phyloP scores from a whole-genome alignment of 805 yeast species.

The Scheffersomyces lignosus region DNA sequence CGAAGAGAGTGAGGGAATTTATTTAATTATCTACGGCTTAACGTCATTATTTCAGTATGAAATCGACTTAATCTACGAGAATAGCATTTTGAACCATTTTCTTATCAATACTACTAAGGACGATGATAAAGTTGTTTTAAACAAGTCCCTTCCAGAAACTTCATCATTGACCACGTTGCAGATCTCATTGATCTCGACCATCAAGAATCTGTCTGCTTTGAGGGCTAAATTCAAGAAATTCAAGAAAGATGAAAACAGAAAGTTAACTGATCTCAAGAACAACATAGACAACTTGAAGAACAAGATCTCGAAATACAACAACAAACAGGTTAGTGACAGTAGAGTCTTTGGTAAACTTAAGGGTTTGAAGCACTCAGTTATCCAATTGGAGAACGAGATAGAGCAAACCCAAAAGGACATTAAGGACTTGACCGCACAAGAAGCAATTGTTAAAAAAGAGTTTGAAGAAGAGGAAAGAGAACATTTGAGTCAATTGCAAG shows the following conservation, averaged over 20 bases:
- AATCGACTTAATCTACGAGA: slow-evolving; percentile 25
- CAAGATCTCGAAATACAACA: slow-evolving; percentile 31
- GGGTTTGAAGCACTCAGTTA: slow-evolving; percentile 40
- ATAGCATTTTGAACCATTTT: slow-evolving; percentile 17
- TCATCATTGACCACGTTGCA: slow-evolving; percentile 32
- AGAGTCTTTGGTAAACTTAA: slow-evolving; percentile 37
- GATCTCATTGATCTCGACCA: slow-evolving; percentile 31
- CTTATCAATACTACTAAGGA: slow-evolving; percentile 32
- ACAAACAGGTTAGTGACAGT: slow-evolving; percentile 25
- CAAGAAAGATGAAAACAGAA: slow-evolving; percentile 40
- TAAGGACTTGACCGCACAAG: slow-evolving; percentile 11
- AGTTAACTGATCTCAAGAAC: slow-evolving; percentile 29
- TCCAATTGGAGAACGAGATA: slow-evolving; percentile 39
- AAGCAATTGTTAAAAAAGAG: slow-evolving; percentile 9
- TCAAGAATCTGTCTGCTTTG: slow-evolving; percentile 23
- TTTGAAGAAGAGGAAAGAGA: slow-evolving; percentile 18
- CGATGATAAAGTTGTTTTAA: slow-evolving; percentile 19
- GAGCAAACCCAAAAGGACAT: slow-evolving; percentile 19
- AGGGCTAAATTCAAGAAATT: slow-evolving; percentile 28
- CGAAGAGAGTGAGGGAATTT: slow-evolving; percentile 4
- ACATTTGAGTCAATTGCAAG: slow-evolving; percentile 20
- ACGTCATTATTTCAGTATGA: slow-evolving; percentile 39
- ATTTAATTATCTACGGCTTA: slow-evolving; percentile 33
- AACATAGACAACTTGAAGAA: slow-evolving; percentile 32
- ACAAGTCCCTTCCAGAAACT: slow-evolving; percentile 24